Base-by-base conservation (phyloP, 164 flowering plant genomes). In the Tetrastigma voinierianum region DNA sequence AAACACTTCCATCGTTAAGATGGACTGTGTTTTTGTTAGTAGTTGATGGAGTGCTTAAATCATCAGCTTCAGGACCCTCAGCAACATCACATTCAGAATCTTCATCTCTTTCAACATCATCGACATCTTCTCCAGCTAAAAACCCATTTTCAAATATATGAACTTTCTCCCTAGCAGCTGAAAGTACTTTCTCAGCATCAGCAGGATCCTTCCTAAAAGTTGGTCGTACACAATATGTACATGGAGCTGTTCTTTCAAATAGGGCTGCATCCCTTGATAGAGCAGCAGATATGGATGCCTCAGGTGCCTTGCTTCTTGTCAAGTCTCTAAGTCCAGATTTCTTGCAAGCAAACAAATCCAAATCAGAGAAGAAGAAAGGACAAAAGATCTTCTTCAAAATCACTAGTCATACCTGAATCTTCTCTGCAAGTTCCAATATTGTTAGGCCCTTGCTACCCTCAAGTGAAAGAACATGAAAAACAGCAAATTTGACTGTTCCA, bases 401-500 rank as follows among this genome's bases (percentile, higher is more conserved):
- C 19, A 54, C 18, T 24, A 54, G 10, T 23, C 9, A 65, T 74
- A 95, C 98, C 93, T 95, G 98, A 77, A 95, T 95, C 84, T 74
- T 90, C 24, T 92, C 93, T 12, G 97, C 97, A 77, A 89, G 91
- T 59, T 95, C 97, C 60, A 88, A 69, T 70, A 95, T 88, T 14
- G 87, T 85, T 56, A 95, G 76, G n/a, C 99, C 99, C 70, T 81
- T 80, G 76, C 82, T 78, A 56, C 96, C 99, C 70, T 95, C 99
- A 25, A 92, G 87, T 54, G 97, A 90, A 62, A 95, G 91, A 74
- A 92, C 88, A 79, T 95, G 93, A 77, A 86, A 95, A 64, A 97
- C 97, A 1, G 98, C 99, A 82, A 84, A 96, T 72, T 96, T 96
- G 25, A 96, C 97, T 24, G 98, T 96, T 79, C 98, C 99, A 59